A percentile compares a stretch with the other conserved stretches of the same genome.
Evolutionary conservation across 2,329 filamentous ascomycete genomes (phyloP).

Genomic region (Trichoderma aggressivum): DNA sequence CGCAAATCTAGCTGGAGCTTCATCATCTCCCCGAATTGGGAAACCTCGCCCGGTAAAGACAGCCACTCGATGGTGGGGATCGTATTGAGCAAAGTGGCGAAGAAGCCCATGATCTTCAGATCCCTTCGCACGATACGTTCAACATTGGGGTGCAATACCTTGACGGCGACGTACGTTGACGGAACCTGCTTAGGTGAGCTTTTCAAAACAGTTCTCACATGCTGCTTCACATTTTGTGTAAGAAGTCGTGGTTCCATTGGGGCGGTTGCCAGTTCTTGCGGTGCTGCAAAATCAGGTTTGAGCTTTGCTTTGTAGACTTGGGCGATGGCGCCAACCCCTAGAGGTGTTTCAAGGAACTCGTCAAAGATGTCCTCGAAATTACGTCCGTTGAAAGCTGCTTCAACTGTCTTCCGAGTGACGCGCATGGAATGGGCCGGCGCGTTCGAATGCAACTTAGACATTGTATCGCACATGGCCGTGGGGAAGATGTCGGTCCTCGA

Average conservation of each 20-base stretch:
- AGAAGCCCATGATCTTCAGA: slow-evolving; percentile 89
- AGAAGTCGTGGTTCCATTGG: slow-evolving; percentile 46
- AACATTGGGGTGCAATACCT: slow-evolving; percentile 89
- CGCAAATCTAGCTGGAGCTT: slow-evolving; percentile 90
- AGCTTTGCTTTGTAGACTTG: slow-evolving; percentile 97
- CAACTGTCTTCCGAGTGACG: slow-evolving; percentile 74
- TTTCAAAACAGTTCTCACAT: slow-evolving; percentile 83
- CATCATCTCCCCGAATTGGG: slow-evolving; percentile 98
- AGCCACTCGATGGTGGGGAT: slow-evolving; percentile 97
- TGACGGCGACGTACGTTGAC: slow-evolving; percentile 90
- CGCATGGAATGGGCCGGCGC: slow-evolving; percentile 86
- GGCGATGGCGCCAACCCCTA: slow-evolving; percentile 93
- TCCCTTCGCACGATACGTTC: slow-evolving; percentile 89
- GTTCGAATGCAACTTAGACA: slow-evolving; percentile 93
- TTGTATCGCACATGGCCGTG: slow-evolving; percentile 81
- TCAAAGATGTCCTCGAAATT: slow-evolving; percentile 90
- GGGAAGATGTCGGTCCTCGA: slow-evolving; percentile 96
- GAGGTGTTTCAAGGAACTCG: slow-evolving; percentile 83
- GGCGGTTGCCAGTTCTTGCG: slow-evolving; percentile 53
- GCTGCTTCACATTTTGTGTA: slow-evolving; percentile 68
- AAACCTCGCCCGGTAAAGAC: slow-evolving; percentile 89
- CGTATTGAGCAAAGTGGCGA: slow-evolving; percentile 76
- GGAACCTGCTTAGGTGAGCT: slow-evolving; percentile 80
- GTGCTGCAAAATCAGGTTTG: slow-evolving; percentile 69
- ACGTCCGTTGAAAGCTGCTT: slow-evolving; percentile 75